phyloP scores from a whole-genome alignment of 495 filamentous ascomycete species.

The Bathelium albidoporum region DNA sequence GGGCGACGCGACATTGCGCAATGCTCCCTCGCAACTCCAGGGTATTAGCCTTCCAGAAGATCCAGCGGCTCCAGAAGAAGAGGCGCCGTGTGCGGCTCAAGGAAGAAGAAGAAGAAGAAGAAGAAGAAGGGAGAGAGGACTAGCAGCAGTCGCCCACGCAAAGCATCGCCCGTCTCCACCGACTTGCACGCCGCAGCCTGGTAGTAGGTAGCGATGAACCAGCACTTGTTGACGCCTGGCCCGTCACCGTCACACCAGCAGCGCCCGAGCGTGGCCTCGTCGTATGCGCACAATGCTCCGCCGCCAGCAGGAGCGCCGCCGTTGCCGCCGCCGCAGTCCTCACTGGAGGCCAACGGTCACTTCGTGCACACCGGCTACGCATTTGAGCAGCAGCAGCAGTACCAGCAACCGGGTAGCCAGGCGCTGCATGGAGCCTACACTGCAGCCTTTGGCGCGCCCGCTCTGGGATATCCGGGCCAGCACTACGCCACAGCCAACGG shows the following conservation, averaged over 20 bases:
- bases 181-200: no score
- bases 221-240: not conserved
- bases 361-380: not conserved
- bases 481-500: not conserved
- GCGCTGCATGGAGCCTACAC: not conserved
- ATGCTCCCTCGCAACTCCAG: not conserved
- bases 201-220: not conserved
- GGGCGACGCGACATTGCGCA: not conserved
- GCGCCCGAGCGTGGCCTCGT: not conserved
- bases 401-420: not conserved
- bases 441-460: not conserved
- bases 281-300: no score
- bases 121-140: no score
- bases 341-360: not conserved
- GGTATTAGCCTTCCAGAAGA: not conserved
- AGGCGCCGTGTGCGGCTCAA: no score
- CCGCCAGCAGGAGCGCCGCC: no score
- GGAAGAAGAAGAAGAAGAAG: no score
- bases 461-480: not conserved
- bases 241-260: not conserved
- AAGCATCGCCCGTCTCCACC: no score
- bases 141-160: no score
- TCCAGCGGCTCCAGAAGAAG: not conserved
- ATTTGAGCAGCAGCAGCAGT: not conserved
- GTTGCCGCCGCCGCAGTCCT: not conserved